Evolutionary conservation across 305 asterid species (phyloP), one percentile per base, ranked within the genome.

Genomic region (Rubia tinctorum): DNA sequence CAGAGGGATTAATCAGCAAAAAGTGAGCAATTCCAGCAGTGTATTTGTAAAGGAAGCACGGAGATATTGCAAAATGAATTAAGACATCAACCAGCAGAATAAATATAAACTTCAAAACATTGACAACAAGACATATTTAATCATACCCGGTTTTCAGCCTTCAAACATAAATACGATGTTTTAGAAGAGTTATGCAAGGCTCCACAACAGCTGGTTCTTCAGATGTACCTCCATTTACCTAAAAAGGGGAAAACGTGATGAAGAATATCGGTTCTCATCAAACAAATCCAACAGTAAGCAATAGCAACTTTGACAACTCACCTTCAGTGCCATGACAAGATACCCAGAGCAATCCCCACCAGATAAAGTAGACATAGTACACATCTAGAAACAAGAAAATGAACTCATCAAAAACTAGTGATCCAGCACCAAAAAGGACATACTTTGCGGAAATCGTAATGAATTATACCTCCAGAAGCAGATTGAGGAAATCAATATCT

Each of bases 121-220:
- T 13, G 69, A 23, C 34, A 40, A n/a, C 34, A 22, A 13, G 27
- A 55, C 44, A 62, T 40, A 75, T 10, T 64, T 11, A 80, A 72
- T 68, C 55, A 62, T 73, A 95, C 98, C 98, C 91, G 97, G 69
- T 84, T 84, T 83, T 86, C 91, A 64, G 78, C 69, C 82, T 86
- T 85, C 87, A 92, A 66, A 58, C 77, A 73, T 75, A 83, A 89
- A 79, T 83, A 92, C 15, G 89, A 82, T 84, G 85, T 81, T 79
- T 87, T 83, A 95, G 80, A 79, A 88, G 78, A 64, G 89, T 80
- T 76, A 82, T 22, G 80, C 97, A 95, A 76, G 98, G 97, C 81
- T 84, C 88, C 80, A 83, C 75, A 75, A 80, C 73, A 70, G 83
- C 88, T 69, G 86, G 73, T 75, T 87, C 94, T 61, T 84, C 92